Percentiles rank a stretch among this genome's conserved stretches.
phyloP scores from a whole-genome alignment of 2,329 filamentous ascomycete genomes.

The Zelopaecilomyces penicillatus region DNA sequence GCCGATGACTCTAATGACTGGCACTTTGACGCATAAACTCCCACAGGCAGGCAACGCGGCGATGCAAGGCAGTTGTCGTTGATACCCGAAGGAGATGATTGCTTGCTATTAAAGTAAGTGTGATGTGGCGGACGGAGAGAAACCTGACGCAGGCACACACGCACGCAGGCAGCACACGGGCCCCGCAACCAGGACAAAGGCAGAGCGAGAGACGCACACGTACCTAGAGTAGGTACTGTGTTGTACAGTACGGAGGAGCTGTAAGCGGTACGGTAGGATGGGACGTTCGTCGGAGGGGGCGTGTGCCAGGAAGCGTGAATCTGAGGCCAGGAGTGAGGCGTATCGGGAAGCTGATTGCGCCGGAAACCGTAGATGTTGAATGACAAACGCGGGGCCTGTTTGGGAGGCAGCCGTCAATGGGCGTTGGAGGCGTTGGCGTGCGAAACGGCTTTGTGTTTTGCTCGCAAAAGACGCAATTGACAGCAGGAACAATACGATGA shows the following conservation, averaged over 20 bases:
- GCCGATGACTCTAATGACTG: background rate
- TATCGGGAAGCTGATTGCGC: background rate
- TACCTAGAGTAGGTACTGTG: no score
- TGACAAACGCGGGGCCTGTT: no score
- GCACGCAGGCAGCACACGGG: slow-evolving; percentile 5
- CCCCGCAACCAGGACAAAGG: slow-evolving; percentile 6
- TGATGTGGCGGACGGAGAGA: slow-evolving; percentile 12
- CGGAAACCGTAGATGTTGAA: no score
- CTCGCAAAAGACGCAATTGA: no score
- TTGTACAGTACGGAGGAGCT: no score
- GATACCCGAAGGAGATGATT: slow-evolving; percentile 12
- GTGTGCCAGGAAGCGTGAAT: background rate
- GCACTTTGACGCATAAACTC: background rate
- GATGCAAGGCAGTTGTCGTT: slow-evolving; percentile 6
- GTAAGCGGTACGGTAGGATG: background rate
- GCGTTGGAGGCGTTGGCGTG: no score
- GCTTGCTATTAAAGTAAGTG: slow-evolving; percentile 6
- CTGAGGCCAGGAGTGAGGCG: background rate
- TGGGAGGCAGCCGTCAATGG: no score
- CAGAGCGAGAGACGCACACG: background rate
- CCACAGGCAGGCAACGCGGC: background rate
- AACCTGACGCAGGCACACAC: slow-evolving; percentile 11
- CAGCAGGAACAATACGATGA: no score
- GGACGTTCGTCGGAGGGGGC: slow-evolving; percentile 2
- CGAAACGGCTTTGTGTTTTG: no score